Evolutionary conservation across 2,329 filamentous ascomycete genomes (phyloP), one percentile per base, ranked within the genome.

Genomic region (Neofusicoccum ribis): DNA sequence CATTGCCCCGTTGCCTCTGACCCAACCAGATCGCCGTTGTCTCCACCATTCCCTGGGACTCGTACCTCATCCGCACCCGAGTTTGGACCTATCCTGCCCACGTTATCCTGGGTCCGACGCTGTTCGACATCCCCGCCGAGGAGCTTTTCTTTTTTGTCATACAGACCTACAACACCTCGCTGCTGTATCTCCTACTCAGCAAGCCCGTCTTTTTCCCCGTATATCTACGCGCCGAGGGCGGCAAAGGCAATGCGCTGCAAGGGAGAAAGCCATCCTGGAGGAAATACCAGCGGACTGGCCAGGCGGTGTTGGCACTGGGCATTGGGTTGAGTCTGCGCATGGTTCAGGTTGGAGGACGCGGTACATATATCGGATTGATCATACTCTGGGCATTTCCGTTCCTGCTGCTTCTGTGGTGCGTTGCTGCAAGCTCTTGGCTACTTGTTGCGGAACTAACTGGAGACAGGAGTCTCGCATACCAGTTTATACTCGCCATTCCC

Each of bases 131-230:
- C 17, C 90, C 90, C 0, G 74, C 84, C 4, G 90, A 92, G 71
- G 90, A 92, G 73, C 76, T 92, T 4, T 92, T 92, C 77, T 92
- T 92, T 82, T 92, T 92, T 73, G 77, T 91, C 20, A 85, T 92
- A 27, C 90, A 92, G 76, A 92, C 90, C 1, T 92, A 91, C 75
- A 90, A 87, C 71, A 91, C 89, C 0, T 84, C 86, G 0, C 77
- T 91, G 58, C 73, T 92, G 8, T 92, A 92, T 71, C 81, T 91
- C 9, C 76, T 91, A 1, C 74, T 89, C 20, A 91, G 84, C 76
- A 91, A 90, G 73, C 82, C 87, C 0, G 81, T 83, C 11, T 79
- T 90, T 7, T 82, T 89, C 64, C 80, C 85, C 2, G 74, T 76
- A 14, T 85, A 85, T 68, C 74, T 89, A 50, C 79, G 78, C 31